phyloP scores from a whole-genome alignment of 2,329 filamentous ascomycete species.

The Colletotrichum orbiculare region DNA sequence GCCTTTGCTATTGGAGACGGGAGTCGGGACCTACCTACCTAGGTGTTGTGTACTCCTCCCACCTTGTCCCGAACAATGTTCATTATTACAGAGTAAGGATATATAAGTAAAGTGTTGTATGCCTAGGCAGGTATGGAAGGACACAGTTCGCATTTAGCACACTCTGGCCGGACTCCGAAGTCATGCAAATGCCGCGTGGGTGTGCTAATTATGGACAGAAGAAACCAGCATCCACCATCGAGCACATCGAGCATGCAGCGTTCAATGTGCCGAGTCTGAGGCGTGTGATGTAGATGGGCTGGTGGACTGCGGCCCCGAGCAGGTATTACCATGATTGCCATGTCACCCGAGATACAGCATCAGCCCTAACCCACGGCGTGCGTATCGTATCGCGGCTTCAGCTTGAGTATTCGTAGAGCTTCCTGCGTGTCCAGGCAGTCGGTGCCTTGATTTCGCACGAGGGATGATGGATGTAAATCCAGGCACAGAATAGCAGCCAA shows the following conservation, averaged over 20 bases:
- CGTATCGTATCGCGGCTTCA: slow-evolving; percentile 12
- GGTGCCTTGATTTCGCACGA: background rate
- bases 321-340: slow-evolving; percentile 25
- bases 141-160: slow-evolving; percentile 11
- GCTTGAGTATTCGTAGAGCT: slow-evolving; percentile 8
- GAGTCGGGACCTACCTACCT: too few species aligned
- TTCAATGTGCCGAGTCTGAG: too few species aligned
- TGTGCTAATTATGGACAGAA: slow-evolving; percentile 25
- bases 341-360: slow-evolving; percentile 14
- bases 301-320: background rate
- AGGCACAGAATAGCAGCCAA: too few species aligned
- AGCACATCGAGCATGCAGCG: too few species aligned
- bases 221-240: too few species aligned
- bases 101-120: background rate
- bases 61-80: slow-evolving; percentile 12
- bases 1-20: too few species aligned
- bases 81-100: background rate
- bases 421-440: background rate
- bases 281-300: background rate
- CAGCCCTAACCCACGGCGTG: background rate
- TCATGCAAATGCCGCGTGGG: slow-evolving; percentile 9
- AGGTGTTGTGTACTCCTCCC: background rate
- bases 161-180: slow-evolving; percentile 25
- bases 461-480: slow-evolving; percentile 15
- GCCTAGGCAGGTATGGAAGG: too few species aligned